Percentiles rank a stretch among this genome's conserved stretches.
phyloP scores from a whole-genome alignment of 2,329 filamentous ascomycete species.

The Colletotrichum sp. region DNA sequence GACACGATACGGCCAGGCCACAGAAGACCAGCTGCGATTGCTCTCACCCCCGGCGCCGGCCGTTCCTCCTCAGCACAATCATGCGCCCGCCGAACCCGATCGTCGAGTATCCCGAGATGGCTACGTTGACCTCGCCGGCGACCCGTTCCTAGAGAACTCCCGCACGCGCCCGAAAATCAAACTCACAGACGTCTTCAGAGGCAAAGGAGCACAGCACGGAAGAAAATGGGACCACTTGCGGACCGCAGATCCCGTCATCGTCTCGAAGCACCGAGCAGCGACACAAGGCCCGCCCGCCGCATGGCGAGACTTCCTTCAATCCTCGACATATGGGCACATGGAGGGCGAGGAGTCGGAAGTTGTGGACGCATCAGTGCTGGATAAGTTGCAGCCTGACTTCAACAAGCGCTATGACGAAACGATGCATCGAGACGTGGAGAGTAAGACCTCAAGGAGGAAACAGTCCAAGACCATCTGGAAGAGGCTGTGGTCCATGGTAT shows the following conservation, averaged over 20 bases:
- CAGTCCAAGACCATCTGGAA: constrained; percentile 46
- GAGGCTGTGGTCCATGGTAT: constrained; percentile 69
- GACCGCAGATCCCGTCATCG: constrained; percentile 63
- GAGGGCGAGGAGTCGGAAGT: constrained; percentile 53
- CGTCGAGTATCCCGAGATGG: constrained; percentile 54
- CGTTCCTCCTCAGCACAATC: constrained; percentile 46
- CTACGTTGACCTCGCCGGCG: constrained; percentile 44
- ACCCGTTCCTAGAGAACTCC: constrained; percentile 39
- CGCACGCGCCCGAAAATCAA: constrained; percentile 36
- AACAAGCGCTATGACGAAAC: constrained; percentile 40
- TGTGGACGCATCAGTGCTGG: constrained; percentile 49
- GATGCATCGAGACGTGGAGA: constrained; percentile 30
- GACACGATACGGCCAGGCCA: constrained; percentile 39
- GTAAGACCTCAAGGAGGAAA: constrained; percentile 26
- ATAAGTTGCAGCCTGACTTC: constrained; percentile 53
- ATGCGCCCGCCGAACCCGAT: constrained; percentile 40
- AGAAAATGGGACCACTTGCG: constrained; percentile 66
- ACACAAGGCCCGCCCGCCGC: constrained; percentile 44
- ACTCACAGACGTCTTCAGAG: constrained; percentile 50
- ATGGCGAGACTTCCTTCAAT: constrained; percentile 60
- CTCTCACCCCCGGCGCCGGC: constrained; percentile 43
- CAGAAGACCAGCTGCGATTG: constrained; percentile 42
- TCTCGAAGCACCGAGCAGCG: constrained; percentile 50
- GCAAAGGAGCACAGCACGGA: constrained; percentile 53
- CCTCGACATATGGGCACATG: constrained; percentile 55